phyloP scores from a whole-genome alignment of 257 asterid species.

The Phtheirospermum japonicum region DNA sequence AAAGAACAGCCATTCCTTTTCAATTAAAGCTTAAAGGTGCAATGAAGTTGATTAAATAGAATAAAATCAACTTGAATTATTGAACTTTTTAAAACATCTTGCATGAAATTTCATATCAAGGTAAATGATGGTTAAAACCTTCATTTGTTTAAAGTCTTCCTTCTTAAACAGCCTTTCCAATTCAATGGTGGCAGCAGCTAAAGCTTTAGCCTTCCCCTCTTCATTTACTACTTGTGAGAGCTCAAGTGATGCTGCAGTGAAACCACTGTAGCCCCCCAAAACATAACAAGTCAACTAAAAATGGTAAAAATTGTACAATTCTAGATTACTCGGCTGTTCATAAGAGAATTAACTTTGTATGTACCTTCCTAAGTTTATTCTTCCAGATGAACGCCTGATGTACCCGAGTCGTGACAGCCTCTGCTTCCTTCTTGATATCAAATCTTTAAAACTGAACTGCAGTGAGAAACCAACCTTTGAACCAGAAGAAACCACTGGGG shows the following conservation, averaged over 20 bases:
- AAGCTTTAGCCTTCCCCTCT: conserved; percentile 71
- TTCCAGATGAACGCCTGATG: conserved; percentile 40
- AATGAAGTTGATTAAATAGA: conserved; percentile 15
- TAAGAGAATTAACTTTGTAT: conserved; percentile 19
- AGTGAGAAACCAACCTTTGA: conserved; percentile 55
- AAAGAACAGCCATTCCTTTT: conserved; percentile 7
- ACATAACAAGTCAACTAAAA: background rate
- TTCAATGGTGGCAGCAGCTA: conserved; percentile 90
- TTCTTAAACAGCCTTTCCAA: conserved; percentile 87
- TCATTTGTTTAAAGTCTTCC: conserved; percentile 79
- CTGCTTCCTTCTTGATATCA: conserved; percentile 69
- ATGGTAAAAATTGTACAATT: conserved; percentile 12
- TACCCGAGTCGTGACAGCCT: conserved; percentile 53
- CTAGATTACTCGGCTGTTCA: conserved; percentile 7
- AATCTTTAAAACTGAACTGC: conserved; percentile 72
- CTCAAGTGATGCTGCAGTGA: conserved; percentile 78
- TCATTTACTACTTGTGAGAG: conserved; percentile 59
- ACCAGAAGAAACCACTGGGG: conserved; percentile 55
- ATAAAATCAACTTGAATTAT: conserved; percentile 8
- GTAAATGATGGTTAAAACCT: conserved; percentile 46
- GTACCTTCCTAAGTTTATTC: conserved; percentile 55
- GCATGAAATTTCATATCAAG: conserved; percentile 24
- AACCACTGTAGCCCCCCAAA: conserved; percentile 45
- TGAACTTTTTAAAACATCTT: conserved; percentile 5
- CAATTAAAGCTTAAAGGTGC: conserved; percentile 14